phyloP scores from a whole-genome alignment of 1,284 basidiomycete species.

The Cerrena zonata region DNA sequence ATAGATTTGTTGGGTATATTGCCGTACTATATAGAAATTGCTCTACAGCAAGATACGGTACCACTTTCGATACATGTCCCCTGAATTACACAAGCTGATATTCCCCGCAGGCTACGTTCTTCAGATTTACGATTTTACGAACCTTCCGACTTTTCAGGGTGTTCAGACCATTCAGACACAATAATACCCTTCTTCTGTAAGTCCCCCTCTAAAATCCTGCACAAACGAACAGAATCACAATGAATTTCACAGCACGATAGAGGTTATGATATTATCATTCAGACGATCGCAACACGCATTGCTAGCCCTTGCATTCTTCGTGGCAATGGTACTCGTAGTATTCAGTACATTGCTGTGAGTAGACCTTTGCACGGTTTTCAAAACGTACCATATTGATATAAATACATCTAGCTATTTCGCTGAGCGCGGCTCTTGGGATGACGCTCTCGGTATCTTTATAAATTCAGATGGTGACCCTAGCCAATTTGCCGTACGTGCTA shows the following conservation, averaged over 20 bases:
- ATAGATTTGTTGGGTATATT: slow-evolving; percentile 79
- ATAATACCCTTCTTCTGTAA: slow-evolving; percentile 72
- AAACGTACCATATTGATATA: no score
- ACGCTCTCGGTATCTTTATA: slow-evolving; percentile 70
- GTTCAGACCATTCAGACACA: slow-evolving; percentile 82
- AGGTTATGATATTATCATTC: slow-evolving; percentile 89
- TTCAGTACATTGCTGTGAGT: slow-evolving; percentile 83
- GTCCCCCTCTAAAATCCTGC: slow-evolving; percentile 30
- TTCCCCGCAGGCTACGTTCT: slow-evolving; percentile 64
- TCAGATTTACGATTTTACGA: slow-evolving; percentile 80
- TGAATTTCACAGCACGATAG: slow-evolving; percentile 60
- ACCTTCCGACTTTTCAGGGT: slow-evolving; percentile 82
- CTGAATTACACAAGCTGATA: no score
- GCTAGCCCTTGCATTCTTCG: slow-evolving; percentile 81
- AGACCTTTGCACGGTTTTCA: slow-evolving; percentile 23
- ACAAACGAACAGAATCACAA: no score
- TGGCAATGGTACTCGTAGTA: slow-evolving; percentile 78
- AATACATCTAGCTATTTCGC: slow-evolving; percentile 79
- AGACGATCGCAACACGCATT: slow-evolving; percentile 80
- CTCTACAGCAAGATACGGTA: slow-evolving; percentile 80
- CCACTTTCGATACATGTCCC: slow-evolving; percentile 24
- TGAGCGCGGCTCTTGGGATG: slow-evolving; percentile 83
- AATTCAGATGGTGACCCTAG: slow-evolving; percentile 78
- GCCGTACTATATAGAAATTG: slow-evolving; percentile 82
- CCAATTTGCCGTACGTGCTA: slow-evolving; percentile 56